These are phyloP conservation scores for Fraxinus albicans DNA, from an alignment of 305 asterid genomes.

Conservation along the genomic window DNA sequence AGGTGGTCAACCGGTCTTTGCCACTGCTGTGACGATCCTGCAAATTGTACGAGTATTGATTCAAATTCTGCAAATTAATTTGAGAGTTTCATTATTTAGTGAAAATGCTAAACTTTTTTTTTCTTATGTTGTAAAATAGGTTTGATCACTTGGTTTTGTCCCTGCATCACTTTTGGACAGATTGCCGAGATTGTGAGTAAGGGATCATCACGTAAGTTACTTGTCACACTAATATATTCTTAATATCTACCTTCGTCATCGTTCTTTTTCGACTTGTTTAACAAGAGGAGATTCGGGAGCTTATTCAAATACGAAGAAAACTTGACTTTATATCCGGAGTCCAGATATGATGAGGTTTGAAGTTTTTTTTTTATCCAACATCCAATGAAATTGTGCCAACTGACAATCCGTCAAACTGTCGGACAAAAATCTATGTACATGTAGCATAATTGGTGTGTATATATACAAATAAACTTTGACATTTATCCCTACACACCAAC, in stretches of 20 bases:
- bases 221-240: neutral
- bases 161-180: slow-evolving; percentile 32
- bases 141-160: slow-evolving; percentile 26
- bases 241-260: neutral
- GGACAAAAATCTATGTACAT: too few relatives aligned
- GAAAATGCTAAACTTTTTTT: neutral
- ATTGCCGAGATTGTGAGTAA: slow-evolving; percentile 26
- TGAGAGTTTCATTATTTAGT: neutral
- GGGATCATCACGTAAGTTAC: slow-evolving; percentile 24
- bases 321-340: neutral
- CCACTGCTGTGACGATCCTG: slow-evolving; percentile 32
- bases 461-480: neutral
- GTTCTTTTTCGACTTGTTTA: neutral
- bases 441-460: too few relatives aligned
- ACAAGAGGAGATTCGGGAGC: neutral
- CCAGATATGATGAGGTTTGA: neutral
- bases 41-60: slow-evolving; percentile 8
- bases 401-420: too few relatives aligned
- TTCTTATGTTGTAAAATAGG: neutral
- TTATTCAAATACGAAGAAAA: neutral
- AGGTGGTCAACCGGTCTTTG: slow-evolving; percentile 29
- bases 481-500: neutral
- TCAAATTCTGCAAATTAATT: neutral
- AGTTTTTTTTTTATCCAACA: too few relatives aligned
- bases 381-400: too few relatives aligned